phyloP scores from a whole-genome alignment of 495 filamentous ascomycete species.

The Entonaema liquescens region DNA sequence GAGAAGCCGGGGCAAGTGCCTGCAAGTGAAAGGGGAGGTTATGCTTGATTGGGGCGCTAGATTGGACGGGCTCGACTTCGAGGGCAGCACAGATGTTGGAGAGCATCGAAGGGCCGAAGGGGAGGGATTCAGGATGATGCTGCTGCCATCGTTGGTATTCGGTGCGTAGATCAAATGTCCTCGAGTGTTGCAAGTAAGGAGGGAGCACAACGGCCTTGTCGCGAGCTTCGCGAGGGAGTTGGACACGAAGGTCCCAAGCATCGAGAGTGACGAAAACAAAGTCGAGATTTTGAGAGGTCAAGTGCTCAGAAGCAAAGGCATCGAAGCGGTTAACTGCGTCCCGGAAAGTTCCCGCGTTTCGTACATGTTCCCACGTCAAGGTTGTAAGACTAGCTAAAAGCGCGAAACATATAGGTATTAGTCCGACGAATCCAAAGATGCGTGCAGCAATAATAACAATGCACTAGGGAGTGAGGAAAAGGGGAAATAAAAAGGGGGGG shows the following conservation, averaged over 20 bases:
- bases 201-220: constrained; percentile 97
- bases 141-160: constrained; percentile 99
- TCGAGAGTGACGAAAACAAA: constrained; percentile 98
- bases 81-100: constrained; percentile 96
- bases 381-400: constrained; percentile 90
- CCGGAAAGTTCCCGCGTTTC: constrained; percentile 93
- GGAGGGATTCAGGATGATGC: constrained; percentile 95
- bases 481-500: neutral
- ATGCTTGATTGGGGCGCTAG: constrained; percentile 97
- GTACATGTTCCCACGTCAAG: constrained; percentile 98
- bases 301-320: constrained; percentile 86
- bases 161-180: constrained; percentile 93
- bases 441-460: neutral
- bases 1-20: constrained; percentile 94
- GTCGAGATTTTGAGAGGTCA: constrained; percentile 84
- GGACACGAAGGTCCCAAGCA: constrained; percentile 97
- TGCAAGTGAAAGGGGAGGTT: constrained; percentile 98
- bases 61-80: constrained; percentile 95
- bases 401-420: constrained; percentile 22
- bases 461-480: neutral
- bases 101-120: constrained; percentile 92
- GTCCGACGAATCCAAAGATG: constrained; percentile 1
- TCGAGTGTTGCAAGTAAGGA: constrained; percentile 96
- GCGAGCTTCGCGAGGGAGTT: constrained; percentile 94
- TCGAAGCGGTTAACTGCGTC: constrained; percentile 97